These are phyloP conservation scores for Corylus heterophylla DNA, from an alignment of 306 rosid genomes.

Conservation along the genomic window DNA sequence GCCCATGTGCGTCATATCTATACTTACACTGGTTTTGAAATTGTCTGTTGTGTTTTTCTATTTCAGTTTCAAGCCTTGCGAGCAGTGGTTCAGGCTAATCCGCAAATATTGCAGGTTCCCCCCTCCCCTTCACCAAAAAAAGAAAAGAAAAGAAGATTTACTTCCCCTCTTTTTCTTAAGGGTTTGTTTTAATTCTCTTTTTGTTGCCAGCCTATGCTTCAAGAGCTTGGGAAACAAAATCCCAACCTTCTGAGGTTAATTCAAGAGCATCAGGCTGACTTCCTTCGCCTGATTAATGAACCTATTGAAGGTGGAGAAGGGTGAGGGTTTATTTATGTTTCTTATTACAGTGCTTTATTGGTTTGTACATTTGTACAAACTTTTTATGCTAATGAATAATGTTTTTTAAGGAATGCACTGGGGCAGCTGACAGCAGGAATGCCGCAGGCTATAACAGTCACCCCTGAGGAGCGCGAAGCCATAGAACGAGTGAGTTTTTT, in stretches of 20 bases:
- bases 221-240: conserved; percentile 92
- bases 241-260: conserved; percentile 88
- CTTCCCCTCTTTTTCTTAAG: background rate
- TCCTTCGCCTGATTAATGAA: conserved; percentile 82
- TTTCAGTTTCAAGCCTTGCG: conserved; percentile 86
- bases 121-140: conserved; percentile 1
- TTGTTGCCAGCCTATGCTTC: conserved; percentile 91
- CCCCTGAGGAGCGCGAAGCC: conserved; percentile 90
- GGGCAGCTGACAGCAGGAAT: conserved; percentile 60
- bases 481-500: conserved; percentile 76
- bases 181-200: conserved; percentile 16
- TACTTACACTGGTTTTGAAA: background rate
- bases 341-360: background rate
- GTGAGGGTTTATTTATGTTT: conserved; percentile 36
- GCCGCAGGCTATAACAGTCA: conserved; percentile 76
- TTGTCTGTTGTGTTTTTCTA: conserved; percentile 4
- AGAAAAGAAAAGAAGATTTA: too few species aligned
- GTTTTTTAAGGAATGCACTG: conserved; percentile 52
- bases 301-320: conserved; percentile 88
- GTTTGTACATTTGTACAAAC: background rate
- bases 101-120: conserved; percentile 89
- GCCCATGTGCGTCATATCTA: background rate
- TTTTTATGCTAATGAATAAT: conserved; percentile 14
- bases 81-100: conserved; percentile 90
- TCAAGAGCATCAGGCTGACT: conserved; percentile 84